Base-by-base conservation (phyloP, 352 stramenopile species). In the Pythium rishiriense region DNA sequence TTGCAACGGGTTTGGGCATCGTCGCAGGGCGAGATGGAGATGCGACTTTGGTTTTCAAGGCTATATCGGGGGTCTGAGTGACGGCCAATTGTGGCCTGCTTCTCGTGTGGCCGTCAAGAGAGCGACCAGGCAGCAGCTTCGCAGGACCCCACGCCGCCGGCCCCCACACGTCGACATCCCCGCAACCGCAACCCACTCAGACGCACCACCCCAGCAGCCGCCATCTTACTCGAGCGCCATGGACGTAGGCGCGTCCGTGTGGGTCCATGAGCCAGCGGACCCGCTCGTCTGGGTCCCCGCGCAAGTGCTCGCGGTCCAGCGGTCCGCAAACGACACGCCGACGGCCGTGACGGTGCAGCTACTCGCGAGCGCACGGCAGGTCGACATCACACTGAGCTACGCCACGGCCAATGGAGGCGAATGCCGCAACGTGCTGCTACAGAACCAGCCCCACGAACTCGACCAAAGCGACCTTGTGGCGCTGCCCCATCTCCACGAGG, bases 401-500 rank as follows among this genome's bases (percentile, higher is more conserved):
- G 5, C 62, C 9, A 1, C 28, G 29, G 17, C 48, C 21, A 70
- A 67, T 5, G 81, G 83, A 4, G 35, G 35, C 28, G 82, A 90
- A 43, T 89, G 74, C 55, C 63, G 57, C 39, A 93, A 92, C 64
- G 78, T 93, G 45, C 62, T 95, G 24, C 77, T 88, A 7, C 82
- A 82, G 45, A 93, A 95, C 64, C 71, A 78, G 51, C 62, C 62
- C 25, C 71, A 81, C 12, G 77, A 91, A 42, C 75, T 88, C 47
- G 83, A 91, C 54, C 80, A 87, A 57, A 79, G 72, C 39, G 85
- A 95, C 62, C 76, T 96, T 33, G 84, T 93, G 53, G 72, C 79
- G 62, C 72, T 94, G 12, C 82, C 87, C n/a, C 87, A 96, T 64
- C 69, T 96, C 25, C 87, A 96, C 54, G 88, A 94, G 54, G 85